phyloP scores from a whole-genome alignment of 2,329 filamentous ascomycete species.

The Diaporthe australafricana region DNA sequence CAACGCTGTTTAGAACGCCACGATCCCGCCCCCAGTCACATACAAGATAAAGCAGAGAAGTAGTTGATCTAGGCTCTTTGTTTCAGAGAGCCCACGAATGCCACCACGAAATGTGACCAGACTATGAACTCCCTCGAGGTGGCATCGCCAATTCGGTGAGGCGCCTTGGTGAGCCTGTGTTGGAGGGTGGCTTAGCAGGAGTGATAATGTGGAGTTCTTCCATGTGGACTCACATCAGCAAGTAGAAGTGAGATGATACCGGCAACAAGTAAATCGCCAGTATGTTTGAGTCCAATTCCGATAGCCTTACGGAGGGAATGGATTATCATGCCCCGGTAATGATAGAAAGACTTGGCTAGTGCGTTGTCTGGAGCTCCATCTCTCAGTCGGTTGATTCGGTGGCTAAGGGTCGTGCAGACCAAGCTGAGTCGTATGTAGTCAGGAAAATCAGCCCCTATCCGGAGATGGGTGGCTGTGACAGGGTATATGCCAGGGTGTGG shows the following conservation, averaged over 20 bases:
- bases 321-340: background rate
- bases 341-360: background rate
- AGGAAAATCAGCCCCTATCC: background rate
- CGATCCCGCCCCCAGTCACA: constrained; percentile 15
- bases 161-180: constrained; percentile 46
- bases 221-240: background rate
- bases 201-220: background rate
- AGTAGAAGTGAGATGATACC: background rate
- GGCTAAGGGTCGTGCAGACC: background rate
- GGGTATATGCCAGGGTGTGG: background rate
- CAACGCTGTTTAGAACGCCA: background rate
- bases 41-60: constrained; percentile 45
- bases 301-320: background rate
- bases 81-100: constrained; percentile 40
- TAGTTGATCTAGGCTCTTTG: constrained; percentile 35
- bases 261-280: background rate
- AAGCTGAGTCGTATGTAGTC: background rate
- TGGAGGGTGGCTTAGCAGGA: background rate
- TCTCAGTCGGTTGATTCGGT: background rate
- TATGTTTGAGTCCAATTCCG: background rate
- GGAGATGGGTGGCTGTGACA: background rate
- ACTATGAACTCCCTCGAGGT: constrained; percentile 48
- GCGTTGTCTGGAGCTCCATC: background rate
- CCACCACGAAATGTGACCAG: constrained; percentile 50
- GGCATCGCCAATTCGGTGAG: constrained; percentile 48